Evolutionary conservation across 331 rosid genomes (phyloP).

Genomic region (Pyrus hybrid): DNA sequence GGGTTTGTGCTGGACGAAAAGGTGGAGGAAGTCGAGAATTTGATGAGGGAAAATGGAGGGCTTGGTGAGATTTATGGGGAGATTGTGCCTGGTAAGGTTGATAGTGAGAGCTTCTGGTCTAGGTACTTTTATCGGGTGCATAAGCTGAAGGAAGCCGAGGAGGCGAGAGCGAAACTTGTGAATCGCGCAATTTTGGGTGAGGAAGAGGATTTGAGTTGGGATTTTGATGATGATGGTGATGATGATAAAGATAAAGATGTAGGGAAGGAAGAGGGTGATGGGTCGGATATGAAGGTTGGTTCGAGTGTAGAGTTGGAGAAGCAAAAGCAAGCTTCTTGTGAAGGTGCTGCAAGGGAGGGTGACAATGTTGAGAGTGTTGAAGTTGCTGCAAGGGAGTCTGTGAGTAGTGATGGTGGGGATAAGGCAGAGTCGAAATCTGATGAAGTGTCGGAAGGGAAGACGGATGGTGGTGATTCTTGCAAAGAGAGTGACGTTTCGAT

Average conservation of each 20-base stretch:
- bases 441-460: constrained; percentile 39
- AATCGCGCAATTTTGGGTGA: constrained; percentile 57
- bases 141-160: constrained; percentile 64
- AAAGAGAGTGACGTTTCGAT: constrained; percentile 81
- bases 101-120: constrained; percentile 54
- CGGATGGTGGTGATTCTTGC: constrained; percentile 43
- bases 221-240: constrained; percentile 59
- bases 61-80: constrained; percentile 47
- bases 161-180: constrained; percentile 75
- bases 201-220: constrained; percentile 97
- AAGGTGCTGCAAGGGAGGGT: background rate
- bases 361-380: constrained; percentile 14
- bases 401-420: constrained; percentile 21
- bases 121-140: constrained; percentile 72
- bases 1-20: constrained; percentile 57
- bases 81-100: constrained; percentile 48
- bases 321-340: constrained; percentile 4
- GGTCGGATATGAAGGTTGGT: constrained; percentile 23
- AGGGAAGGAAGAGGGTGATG: constrained; percentile 1
- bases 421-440: constrained; percentile 26
- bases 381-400: constrained; percentile 19
- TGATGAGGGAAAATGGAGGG: constrained; percentile 43
- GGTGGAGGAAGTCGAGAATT: constrained; percentile 41
- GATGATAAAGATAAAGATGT: constrained; percentile 1
- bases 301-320: constrained; percentile 13